Evolutionary conservation across 78 protist genomes (phyloP).

Genomic region (Planoprotostelium fungivorum): DNA sequence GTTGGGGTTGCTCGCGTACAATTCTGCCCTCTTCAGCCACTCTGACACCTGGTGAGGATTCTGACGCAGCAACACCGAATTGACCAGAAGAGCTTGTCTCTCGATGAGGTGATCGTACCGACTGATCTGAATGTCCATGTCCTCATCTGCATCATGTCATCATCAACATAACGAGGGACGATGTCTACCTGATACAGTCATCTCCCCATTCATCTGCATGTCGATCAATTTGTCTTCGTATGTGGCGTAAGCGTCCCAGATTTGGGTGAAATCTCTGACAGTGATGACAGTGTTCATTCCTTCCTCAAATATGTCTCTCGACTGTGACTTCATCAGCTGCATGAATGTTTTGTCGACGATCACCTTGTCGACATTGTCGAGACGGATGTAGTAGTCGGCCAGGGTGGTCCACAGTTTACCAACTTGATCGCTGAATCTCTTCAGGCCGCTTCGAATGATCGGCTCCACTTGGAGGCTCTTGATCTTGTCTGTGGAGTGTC

Average conservation of each 20-base stretch:
- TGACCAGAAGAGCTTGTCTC: slow-evolving; percentile 79
- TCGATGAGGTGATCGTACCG: slow-evolving; percentile 77
- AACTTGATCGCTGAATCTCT: slow-evolving; percentile 78
- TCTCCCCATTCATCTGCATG: slow-evolving; percentile 4
- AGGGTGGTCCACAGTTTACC: slow-evolving; percentile 94
- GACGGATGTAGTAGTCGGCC: slow-evolving; percentile 87
- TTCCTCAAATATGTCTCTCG: slow-evolving; percentile 96
- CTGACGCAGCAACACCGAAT: slow-evolving; percentile 82
- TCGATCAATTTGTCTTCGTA: slow-evolving; percentile 82
- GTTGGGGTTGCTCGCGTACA: slow-evolving; percentile 46
- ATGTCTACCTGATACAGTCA: not conserved
- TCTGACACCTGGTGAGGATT: slow-evolving; percentile 95
- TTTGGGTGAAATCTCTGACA: slow-evolving; percentile 87
- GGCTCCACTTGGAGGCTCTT: slow-evolving; percentile 57
- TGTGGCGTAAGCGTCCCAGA: slow-evolving; percentile 94
- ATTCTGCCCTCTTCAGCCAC: slow-evolving; percentile 90
- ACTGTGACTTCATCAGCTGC: slow-evolving; percentile 15
- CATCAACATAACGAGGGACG: not conserved
- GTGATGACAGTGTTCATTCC: slow-evolving; percentile 80
- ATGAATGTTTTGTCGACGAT: not conserved
- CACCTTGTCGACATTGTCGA: slow-evolving; percentile 91
- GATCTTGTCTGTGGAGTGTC: slow-evolving; percentile 12
- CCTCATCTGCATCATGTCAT: slow-evolving; percentile 39
- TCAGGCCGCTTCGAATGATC: slow-evolving; percentile 74
- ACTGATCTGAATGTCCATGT: slow-evolving; percentile 73